Percentiles rank a stretch among this genome's conserved stretches.
phyloP scores from a whole-genome alignment of 2,329 filamentous ascomycete species.

The Trichoderma koningiopsis region DNA sequence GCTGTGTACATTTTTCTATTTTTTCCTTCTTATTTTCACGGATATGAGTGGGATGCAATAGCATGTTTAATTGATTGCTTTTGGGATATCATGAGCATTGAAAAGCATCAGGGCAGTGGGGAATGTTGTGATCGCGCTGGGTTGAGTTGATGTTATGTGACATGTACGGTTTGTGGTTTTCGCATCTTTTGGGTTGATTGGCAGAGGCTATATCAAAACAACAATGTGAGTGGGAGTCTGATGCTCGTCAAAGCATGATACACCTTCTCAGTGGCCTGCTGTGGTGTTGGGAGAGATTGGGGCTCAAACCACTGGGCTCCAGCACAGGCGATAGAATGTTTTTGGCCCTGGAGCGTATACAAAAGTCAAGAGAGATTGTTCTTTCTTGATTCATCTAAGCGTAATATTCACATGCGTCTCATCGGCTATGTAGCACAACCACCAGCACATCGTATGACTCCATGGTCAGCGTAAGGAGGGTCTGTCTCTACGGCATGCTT shows the following conservation, averaged over 20 bases:
- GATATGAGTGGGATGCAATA: slow-evolving; percentile 23
- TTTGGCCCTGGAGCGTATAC: not conserved
- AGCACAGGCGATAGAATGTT: not conserved
- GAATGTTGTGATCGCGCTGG: not conserved
- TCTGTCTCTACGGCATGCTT: not conserved
- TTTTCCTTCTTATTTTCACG: not conserved
- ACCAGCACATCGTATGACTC: not conserved
- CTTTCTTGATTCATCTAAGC: not conserved
- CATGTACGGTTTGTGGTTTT: not conserved
- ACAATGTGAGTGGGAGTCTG: no score
- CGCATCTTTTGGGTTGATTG: not conserved
- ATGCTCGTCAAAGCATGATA: not conserved
- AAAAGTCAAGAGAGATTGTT: not conserved
- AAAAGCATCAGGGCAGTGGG: not conserved
- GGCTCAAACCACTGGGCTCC: not conserved
- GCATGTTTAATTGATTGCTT: slow-evolving; percentile 21
- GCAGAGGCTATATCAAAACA: no score
- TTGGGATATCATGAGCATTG: slow-evolving; percentile 7
- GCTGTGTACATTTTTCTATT: slow-evolving; percentile 9
- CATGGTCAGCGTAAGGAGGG: not conserved
- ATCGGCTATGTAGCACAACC: not conserved
- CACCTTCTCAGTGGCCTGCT: not conserved
- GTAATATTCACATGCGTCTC: not conserved
- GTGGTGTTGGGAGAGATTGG: not conserved
- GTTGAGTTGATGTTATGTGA: not conserved